These are phyloP conservation scores for Plasmodium knowlesi DNA, from an alignment of 169 alveolate genomes.

Conservation along the genomic window DNA sequence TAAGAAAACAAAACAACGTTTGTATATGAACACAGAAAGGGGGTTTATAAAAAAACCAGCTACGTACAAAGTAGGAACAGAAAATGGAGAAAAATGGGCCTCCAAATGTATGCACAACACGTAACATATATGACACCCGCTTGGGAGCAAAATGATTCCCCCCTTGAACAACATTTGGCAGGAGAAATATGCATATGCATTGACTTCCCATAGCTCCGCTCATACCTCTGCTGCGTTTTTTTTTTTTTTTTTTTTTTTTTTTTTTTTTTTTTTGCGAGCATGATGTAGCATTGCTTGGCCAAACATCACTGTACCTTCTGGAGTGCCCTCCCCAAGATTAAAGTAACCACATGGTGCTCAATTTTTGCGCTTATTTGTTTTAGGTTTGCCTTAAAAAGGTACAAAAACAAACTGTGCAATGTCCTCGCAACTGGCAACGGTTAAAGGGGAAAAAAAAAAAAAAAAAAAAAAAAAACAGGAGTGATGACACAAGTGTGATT, in stretches of 20 bases:
- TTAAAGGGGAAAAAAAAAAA: background rate
- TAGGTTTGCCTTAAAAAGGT: background rate
- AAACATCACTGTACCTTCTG: background rate
- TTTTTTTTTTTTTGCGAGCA: background rate
- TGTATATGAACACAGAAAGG: background rate
- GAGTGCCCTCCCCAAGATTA: background rate
- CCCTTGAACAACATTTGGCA: background rate
- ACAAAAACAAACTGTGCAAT: background rate
- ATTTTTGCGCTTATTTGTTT: background rate
- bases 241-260: background rate
- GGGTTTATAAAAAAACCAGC: background rate
- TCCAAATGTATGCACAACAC: background rate
- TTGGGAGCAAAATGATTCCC: background rate
- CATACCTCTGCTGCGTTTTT: background rate
- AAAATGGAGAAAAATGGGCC: background rate
- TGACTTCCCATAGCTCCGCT: background rate
- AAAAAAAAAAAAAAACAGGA: background rate
- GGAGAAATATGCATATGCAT: background rate
- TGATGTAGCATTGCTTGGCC: background rate
- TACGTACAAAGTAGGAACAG: background rate
- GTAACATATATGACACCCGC: background rate
- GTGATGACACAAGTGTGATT: background rate
- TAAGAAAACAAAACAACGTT: background rate
- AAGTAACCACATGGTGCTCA: background rate
- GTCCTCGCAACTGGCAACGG: background rate